Conservation (phyloP, 805 yeast genomes). For the Starmerella gropengiesseri region DNA sequence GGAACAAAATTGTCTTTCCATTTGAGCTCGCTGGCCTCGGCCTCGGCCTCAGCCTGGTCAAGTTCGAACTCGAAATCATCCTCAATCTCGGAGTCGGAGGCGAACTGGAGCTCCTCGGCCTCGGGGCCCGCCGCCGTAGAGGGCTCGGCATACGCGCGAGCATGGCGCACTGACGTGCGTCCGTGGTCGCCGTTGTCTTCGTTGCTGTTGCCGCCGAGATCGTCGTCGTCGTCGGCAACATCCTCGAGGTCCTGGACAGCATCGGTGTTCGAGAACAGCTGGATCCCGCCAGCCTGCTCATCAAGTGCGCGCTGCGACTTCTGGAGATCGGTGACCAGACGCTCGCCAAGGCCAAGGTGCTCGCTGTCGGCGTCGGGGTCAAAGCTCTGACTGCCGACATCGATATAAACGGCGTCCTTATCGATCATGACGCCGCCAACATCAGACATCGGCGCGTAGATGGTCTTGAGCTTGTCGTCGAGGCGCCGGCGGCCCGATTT, state of each 20-base stretch:
- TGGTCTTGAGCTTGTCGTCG: conserved; percentile 86
- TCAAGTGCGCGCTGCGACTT: conserved; percentile 49
- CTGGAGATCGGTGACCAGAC: conserved; percentile 72
- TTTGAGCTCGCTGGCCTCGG: conserved; percentile 28
- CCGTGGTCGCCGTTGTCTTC: conserved; percentile 40
- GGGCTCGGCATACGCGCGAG: conserved; percentile 9
- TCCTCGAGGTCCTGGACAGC: conserved; percentile 39
- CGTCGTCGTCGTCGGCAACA: conserved; percentile 28
- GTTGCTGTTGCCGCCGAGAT: conserved; percentile 29
- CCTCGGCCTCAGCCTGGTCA: conserved; percentile 18
- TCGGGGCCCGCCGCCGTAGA: conserved; percentile 1
- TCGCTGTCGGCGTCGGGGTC: conserved; percentile 29
- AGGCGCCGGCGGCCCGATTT: conserved; percentile 66
- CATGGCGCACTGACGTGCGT: conserved; percentile 24
- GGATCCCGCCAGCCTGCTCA: conserved; percentile 56
- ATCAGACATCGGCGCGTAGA: conserved; percentile 98
- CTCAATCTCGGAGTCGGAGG: conserved; percentile 22
- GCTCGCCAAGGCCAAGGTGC: conserved; percentile 76
- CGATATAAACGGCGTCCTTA: conserved; percentile 94
- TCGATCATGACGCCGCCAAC: conserved; percentile 98
- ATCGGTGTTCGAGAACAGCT: conserved; percentile 56
- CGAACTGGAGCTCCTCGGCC: conserved; percentile 9
- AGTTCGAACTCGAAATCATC: conserved; percentile 19
- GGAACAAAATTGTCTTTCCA: conserved; percentile 35
- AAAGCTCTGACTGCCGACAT: conserved; percentile 49